Evolutionary conservation across 2,329 filamentous ascomycete genomes (phyloP).

Genomic region (Cercospora sp.): DNA sequence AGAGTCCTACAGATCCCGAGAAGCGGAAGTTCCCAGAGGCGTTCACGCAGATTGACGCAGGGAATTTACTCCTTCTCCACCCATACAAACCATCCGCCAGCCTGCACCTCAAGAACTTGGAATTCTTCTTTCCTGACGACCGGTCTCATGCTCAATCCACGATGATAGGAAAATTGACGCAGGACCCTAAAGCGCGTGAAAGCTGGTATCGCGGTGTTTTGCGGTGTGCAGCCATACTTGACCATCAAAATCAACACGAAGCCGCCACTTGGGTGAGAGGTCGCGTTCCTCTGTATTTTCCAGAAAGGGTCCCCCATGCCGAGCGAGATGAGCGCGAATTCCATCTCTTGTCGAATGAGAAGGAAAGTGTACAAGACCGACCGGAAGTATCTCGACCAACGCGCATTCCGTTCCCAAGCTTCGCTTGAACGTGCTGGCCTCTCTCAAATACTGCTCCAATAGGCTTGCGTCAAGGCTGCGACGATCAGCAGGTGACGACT

Average conservation of each 20-base stretch:
- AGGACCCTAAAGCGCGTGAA: background rate
- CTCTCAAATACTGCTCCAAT: background rate
- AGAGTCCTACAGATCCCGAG: background rate
- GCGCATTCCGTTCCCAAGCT: slow-evolving; percentile 3
- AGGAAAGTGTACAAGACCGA: background rate
- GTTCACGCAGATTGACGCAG: background rate
- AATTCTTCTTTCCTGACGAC: background rate
- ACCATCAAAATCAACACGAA: background rate
- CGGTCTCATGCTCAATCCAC: background rate
- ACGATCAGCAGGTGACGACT: background rate
- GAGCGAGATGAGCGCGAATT: background rate
- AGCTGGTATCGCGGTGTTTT: background rate
- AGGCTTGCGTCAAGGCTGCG: background rate
- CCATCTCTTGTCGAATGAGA: background rate
- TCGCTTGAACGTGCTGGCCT: background rate
- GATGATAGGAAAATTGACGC: background rate
- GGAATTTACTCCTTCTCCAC: background rate
- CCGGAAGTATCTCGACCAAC: background rate
- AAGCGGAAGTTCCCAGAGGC: too few species aligned
- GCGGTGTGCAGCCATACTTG: background rate
- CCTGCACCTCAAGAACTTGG: background rate
- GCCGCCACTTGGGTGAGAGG: slow-evolving; percentile 10
- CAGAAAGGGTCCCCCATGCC: background rate
- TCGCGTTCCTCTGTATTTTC: background rate
- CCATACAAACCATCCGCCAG: slow-evolving; percentile 4